Percentiles rank a stretch among this genome's conserved stretches.
Evolutionary conservation across 2,329 filamentous ascomycete genomes (phyloP).

Genomic region (Waltergamsia citrina): DNA sequence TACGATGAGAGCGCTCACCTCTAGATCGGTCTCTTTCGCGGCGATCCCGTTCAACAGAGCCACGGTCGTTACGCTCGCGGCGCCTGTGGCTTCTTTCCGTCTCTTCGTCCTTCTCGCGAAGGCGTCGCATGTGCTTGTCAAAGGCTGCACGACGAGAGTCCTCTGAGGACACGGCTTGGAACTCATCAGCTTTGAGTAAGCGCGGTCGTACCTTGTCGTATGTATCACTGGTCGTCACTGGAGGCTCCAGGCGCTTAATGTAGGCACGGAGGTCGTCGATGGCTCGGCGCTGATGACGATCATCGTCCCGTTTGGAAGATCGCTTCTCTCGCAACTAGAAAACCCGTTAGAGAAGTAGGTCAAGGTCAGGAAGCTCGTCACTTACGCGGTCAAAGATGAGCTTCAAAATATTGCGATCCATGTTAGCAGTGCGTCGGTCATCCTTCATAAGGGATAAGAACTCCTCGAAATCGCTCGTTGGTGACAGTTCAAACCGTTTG

Average conservation of each 20-base stretch:
- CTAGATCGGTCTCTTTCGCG: conserved; percentile 50
- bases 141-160: conserved; percentile 77
- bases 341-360: neutral
- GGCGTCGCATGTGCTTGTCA: conserved; percentile 80
- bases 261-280: conserved; percentile 76
- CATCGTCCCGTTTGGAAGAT: conserved; percentile 64
- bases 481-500: conserved; percentile 82
- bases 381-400: conserved; percentile 76
- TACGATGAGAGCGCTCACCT: conserved; percentile 55
- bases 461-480: conserved; percentile 80
- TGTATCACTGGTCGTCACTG: conserved; percentile 66
- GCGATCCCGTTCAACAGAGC: conserved; percentile 45
- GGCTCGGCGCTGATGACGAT: conserved; percentile 77
- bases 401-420: conserved; percentile 69
- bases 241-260: conserved; percentile 85
- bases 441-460: conserved; percentile 74
- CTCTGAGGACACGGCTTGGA: conserved; percentile 71
- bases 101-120: conserved; percentile 88
- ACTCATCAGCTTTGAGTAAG: conserved; percentile 75
- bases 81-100: conserved; percentile 54
- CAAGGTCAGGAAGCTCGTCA: conserved; percentile 6
- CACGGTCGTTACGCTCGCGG: conserved; percentile 50
- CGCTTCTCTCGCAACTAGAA: conserved; percentile 73
- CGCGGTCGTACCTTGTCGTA: conserved; percentile 82
- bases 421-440: conserved; percentile 80